A percentile compares a stretch with the other conserved stretches of the same genome.
These are phyloP conservation scores for Fusarium acutatum DNA, from an alignment of 2,329 filamentous ascomycete species.

Conservation along the genomic window DNA sequence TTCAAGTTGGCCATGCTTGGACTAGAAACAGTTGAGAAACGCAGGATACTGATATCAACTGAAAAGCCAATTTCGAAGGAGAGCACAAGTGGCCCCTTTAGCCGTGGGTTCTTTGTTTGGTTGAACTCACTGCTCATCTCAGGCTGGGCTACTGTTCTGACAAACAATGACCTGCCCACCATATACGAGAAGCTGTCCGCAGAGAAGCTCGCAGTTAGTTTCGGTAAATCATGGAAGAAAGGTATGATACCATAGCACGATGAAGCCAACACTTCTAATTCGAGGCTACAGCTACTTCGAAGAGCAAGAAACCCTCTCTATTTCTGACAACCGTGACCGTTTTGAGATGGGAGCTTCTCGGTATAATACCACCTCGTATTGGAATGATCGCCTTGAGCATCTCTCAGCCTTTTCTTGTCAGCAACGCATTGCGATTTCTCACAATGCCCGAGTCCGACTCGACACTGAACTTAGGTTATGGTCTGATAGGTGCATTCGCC, in stretches of 20 bases:
- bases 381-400: conserved; percentile 43
- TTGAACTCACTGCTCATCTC: conserved; percentile 55
- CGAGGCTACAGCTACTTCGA: conserved; percentile 1
- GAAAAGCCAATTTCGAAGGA: conserved; percentile 57
- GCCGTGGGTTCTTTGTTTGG: conserved; percentile 47
- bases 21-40: conserved; percentile 46
- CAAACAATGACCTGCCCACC: conserved; percentile 40
- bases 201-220: conserved; percentile 36
- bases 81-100: conserved; percentile 53
- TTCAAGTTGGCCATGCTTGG: conserved; percentile 40
- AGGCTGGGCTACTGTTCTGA: conserved; percentile 53
- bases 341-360: conserved; percentile 44
- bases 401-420: conserved; percentile 45
- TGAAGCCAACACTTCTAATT: neutral
- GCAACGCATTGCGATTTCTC: conserved; percentile 42
- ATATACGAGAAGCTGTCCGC: conserved; percentile 46
- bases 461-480: conserved; percentile 42
- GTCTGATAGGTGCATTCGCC: conserved; percentile 45
- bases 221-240: conserved; percentile 38
- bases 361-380: conserved; percentile 41
- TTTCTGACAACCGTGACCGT: conserved; percentile 38
- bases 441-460: conserved; percentile 37
- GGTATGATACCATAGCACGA: neutral
- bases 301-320: conserved; percentile 37
- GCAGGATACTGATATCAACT: conserved; percentile 47